These are phyloP conservation scores for Karstenula rhodostoma DNA, from an alignment of 2,329 filamentous ascomycete species.

Conservation along the genomic window DNA sequence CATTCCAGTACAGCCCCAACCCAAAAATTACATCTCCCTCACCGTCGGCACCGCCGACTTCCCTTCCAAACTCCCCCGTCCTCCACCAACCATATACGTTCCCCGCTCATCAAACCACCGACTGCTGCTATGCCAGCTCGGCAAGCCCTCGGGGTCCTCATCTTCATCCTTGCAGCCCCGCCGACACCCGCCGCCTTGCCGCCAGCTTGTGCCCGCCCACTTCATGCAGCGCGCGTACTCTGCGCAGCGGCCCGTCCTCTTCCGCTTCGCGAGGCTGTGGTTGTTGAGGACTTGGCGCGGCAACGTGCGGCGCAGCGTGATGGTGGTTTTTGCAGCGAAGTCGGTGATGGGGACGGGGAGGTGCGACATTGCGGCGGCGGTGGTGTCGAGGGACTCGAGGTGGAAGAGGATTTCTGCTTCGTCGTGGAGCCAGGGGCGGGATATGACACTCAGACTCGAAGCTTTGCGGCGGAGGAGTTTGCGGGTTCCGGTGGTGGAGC, in stretches of 20 bases:
- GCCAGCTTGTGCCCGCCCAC: constrained; percentile 42
- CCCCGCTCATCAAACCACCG: constrained; percentile 41
- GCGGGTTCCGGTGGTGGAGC: constrained; percentile 14
- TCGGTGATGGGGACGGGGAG: constrained; percentile 36
- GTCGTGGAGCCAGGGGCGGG: constrained; percentile 31
- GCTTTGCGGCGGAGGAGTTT: constrained; percentile 32
- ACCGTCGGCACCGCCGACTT: not conserved
- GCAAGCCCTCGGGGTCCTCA: constrained; percentile 40
- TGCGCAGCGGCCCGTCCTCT: constrained; percentile 30
- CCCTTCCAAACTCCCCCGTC: constrained; percentile 11
- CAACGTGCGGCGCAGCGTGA: constrained; percentile 39
- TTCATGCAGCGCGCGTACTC: constrained; percentile 47
- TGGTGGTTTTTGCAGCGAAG: constrained; percentile 42
- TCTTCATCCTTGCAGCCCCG: constrained; percentile 45
- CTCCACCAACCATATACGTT: constrained; percentile 42
- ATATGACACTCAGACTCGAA: constrained; percentile 20
- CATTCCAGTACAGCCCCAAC: not conserved
- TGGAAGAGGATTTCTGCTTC: constrained; percentile 36
- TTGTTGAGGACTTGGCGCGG: constrained; percentile 35
- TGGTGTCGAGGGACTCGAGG: constrained; percentile 46
- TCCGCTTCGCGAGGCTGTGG: constrained; percentile 33
- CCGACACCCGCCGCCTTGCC: constrained; percentile 41
- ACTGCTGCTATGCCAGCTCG: constrained; percentile 45
- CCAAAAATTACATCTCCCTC: constrained; percentile 1
- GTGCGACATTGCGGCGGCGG: constrained; percentile 36